These are phyloP conservation scores for Pseudocercospora ulei DNA, from an alignment of 2,329 filamentous ascomycete species.

Conservation along the genomic window DNA sequence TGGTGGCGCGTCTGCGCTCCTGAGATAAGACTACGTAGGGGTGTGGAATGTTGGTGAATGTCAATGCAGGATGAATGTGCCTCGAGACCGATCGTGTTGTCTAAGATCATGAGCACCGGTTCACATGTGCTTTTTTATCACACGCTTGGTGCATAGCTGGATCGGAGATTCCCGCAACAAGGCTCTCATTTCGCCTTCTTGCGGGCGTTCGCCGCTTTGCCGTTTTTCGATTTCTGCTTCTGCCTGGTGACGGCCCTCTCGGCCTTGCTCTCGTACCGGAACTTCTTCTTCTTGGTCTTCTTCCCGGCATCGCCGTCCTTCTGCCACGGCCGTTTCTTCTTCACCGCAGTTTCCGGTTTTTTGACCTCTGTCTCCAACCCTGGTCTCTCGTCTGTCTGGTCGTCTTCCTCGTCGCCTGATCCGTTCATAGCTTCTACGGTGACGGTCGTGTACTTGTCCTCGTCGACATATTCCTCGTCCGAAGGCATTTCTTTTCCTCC, in stretches of 20 bases:
- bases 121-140: too few species aligned
- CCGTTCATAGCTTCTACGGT: conserved; percentile 76
- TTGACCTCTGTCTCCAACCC: conserved; percentile 21
- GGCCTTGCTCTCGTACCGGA: conserved; percentile 80
- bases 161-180: too few species aligned
- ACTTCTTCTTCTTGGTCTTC: conserved; percentile 72
- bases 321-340: conserved; percentile 41
- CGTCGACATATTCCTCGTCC: conserved; percentile 91
- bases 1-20: too few species aligned
- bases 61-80: too few species aligned
- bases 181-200: conserved; percentile 11
- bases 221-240: conserved; percentile 60
- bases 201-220: conserved; percentile 52
- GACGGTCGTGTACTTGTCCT: conserved; percentile 90
- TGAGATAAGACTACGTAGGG: too few species aligned
- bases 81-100: too few species aligned
- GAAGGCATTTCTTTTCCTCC: conserved; percentile 20
- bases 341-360: conserved; percentile 20
- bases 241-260: conserved; percentile 57
- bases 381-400: conserved; percentile 23
- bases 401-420: conserved; percentile 32
- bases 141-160: too few species aligned
- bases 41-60: too few species aligned
- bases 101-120: too few species aligned
- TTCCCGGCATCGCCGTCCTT: conserved; percentile 44